Evolutionary conservation across 345 rosid genomes (phyloP), one percentile per base, ranked within the genome.

Genomic region (Turnera subulata): DNA sequence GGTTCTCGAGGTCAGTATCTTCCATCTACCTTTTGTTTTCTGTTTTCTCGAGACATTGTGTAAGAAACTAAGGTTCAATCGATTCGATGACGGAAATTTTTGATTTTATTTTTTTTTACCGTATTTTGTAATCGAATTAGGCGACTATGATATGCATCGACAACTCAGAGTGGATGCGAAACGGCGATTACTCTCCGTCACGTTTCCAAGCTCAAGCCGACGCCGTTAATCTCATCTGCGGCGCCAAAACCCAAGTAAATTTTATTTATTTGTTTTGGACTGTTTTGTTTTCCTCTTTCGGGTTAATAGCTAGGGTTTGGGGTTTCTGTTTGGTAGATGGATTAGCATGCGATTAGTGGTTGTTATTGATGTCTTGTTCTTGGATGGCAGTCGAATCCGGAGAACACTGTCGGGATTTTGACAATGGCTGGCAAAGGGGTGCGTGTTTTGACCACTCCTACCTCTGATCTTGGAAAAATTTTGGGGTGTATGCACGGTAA

Each of bases 381-480:
- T 39, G 32, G 17, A 26, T 38, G 69, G 65, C 77, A 88, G 96
- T 81, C 89, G 9, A 84, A 88, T 71, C 96, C 92, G 56, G 92
- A 88, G 85, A 88, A 82, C 46, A 84, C 92, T 0, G 96, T 85
- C 12, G 96, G 96, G 59, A 61, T 88, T 51, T 61, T 88, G 68
- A 83, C 96, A 0, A 83, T 85, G 96, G 92, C 86, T 6, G 96
- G 92, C n/a, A 88, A 81, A 71, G 92, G 89, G 23, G 89, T 88
- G 58, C 72, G 92, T 35, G 89, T 85, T 32, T 65, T 88, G 78
- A 78, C 79, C 6, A 85, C 96, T 35, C 96, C 88, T 48, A 88
- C 96, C 13, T 70, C 77, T 68, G 92, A 88, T 73, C 88, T 85
- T 32, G 92, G 86, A 29, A 85, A 85, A 53, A 81, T 88, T 24